phyloP scores from a whole-genome alignment of 2,329 filamentous ascomycete genomes.

The Phaeomoniella chlamydospora region DNA sequence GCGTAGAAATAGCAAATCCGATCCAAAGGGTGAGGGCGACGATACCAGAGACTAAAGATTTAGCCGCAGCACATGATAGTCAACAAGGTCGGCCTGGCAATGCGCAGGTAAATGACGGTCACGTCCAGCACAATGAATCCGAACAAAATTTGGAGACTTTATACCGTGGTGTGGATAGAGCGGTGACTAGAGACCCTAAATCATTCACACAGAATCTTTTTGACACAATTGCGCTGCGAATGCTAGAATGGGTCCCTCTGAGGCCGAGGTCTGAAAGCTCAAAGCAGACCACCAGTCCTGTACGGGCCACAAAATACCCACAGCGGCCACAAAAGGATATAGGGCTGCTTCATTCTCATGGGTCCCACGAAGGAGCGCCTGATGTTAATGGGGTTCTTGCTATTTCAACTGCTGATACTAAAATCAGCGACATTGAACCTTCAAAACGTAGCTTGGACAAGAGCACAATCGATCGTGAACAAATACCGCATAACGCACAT shows the following conservation, averaged over 20 bases:
- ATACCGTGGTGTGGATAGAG: slow-evolving; percentile 15
- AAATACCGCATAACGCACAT: no score
- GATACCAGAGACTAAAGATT: background rate
- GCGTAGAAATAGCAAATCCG: background rate
- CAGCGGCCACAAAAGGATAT: no score
- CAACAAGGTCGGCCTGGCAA: background rate
- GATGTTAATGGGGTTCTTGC: no score
- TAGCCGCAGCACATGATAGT: background rate
- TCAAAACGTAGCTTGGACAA: no score
- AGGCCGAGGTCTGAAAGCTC: slow-evolving; percentile 10
- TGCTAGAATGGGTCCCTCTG: slow-evolving; percentile 31
- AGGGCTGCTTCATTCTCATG: no score
- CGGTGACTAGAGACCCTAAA: slow-evolving; percentile 37
- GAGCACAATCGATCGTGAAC: no score
- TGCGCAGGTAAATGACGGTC: background rate
- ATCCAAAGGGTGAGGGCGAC: background rate
- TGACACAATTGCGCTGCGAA: slow-evolving; percentile 27
- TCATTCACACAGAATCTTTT: slow-evolving; percentile 48
- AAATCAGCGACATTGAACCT: no score
- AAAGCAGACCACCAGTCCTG: no score
- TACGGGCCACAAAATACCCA: no score
- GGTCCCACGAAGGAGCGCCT: no score
- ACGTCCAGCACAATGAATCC: background rate
- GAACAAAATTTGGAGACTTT: slow-evolving; percentile 5
- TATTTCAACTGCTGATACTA: no score